Evolutionary conservation across 2,329 filamentous ascomycete species (phyloP).

Genomic region (Clarireedia homoeocarpa): DNA sequence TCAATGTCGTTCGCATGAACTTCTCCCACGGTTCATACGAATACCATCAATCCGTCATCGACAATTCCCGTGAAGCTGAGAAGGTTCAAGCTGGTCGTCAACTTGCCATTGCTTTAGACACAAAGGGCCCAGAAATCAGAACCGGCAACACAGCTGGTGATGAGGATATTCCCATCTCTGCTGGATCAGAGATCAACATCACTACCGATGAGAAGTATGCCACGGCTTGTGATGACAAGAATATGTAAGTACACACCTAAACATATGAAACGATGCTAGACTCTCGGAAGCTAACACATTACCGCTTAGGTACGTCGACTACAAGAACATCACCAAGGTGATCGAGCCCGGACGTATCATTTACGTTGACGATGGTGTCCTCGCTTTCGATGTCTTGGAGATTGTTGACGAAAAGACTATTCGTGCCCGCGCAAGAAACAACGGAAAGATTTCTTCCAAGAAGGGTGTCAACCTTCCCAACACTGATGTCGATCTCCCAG

Average conservation of each 20-base stretch:
- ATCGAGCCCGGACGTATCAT: slow-evolving; percentile 86
- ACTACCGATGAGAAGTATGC: slow-evolving; percentile 94
- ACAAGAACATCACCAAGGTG: slow-evolving; percentile 99
- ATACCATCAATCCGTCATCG: slow-evolving; percentile 97
- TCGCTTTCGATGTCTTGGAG: slow-evolving; percentile 89
- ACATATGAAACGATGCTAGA: not conserved
- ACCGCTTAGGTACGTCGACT: slow-evolving; percentile 75
- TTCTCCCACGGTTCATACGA: slow-evolving; percentile 92
- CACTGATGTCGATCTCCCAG: slow-evolving; percentile 95
- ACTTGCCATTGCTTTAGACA: slow-evolving; percentile 86
- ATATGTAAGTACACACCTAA: slow-evolving; percentile 61
- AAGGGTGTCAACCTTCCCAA: slow-evolving; percentile 99
- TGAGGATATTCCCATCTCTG: slow-evolving; percentile 71
- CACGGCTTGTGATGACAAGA: slow-evolving; percentile 74
- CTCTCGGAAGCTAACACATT: not conserved
- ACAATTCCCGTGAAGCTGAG: slow-evolving; percentile 87
- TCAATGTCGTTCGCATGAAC: slow-evolving; percentile 99
- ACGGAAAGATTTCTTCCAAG: slow-evolving; percentile 96
- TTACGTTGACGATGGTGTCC: slow-evolving; percentile 97
- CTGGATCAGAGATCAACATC: slow-evolving; percentile 83
- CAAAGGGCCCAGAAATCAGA: slow-evolving; percentile 80
- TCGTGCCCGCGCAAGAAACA: slow-evolving; percentile 83
- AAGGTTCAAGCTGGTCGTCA: slow-evolving; percentile 70
- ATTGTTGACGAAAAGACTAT: slow-evolving; percentile 85
- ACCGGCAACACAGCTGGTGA: slow-evolving; percentile 67